Percentiles rank a stretch among this genome's conserved stretches.
These are phyloP conservation scores for Lactarius vividus DNA, from an alignment of 768 basidiomycete species.

Conservation along the genomic window DNA sequence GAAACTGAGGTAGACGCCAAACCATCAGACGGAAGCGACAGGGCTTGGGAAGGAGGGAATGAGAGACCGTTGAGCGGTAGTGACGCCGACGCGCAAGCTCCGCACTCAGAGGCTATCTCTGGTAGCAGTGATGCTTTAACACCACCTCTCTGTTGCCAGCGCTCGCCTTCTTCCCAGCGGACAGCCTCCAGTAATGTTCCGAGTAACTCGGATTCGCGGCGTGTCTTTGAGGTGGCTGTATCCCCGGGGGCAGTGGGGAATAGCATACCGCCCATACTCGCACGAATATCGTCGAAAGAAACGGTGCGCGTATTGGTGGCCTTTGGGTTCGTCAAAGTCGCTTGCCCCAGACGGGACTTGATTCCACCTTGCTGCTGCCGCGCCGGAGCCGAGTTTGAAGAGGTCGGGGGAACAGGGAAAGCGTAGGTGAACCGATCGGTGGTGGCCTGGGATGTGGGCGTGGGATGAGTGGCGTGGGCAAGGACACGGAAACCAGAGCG, in stretches of 20 bases:
- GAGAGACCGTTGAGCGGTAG: conserved; percentile 11
- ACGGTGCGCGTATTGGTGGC: conserved; percentile 17
- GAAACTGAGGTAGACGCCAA: conserved; percentile 9
- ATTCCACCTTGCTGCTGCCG: conserved; percentile 12
- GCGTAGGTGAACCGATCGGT: conserved; percentile 26
- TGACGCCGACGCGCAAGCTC: conserved; percentile 20
- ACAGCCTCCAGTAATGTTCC: conserved; percentile 15
- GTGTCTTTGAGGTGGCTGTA: conserved; percentile 11
- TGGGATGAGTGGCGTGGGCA: conserved; percentile 3
- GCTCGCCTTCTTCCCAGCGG: conserved; percentile 22
- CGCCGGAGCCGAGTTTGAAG: conserved; percentile 1
- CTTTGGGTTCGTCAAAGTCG: conserved; percentile 7
- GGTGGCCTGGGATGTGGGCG: not conserved
- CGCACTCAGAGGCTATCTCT: conserved; percentile 16
- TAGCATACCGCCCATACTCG: conserved; percentile 23
- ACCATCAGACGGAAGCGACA: conserved; percentile 1
- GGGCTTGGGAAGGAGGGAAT: not conserved
- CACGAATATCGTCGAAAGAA: conserved; percentile 27
- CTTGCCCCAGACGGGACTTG: conserved; percentile 11
- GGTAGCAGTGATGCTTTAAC: conserved; percentile 13
- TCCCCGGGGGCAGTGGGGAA: conserved; percentile 17
- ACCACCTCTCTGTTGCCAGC: conserved; percentile 9
- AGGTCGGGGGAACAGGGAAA: conserved; percentile 17
- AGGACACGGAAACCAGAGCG: conserved; percentile 14
- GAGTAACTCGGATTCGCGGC: conserved; percentile 22